Evolutionary conservation across 139 green algal genomes (phyloP).

Genomic region (Picochlorum sp.): DNA sequence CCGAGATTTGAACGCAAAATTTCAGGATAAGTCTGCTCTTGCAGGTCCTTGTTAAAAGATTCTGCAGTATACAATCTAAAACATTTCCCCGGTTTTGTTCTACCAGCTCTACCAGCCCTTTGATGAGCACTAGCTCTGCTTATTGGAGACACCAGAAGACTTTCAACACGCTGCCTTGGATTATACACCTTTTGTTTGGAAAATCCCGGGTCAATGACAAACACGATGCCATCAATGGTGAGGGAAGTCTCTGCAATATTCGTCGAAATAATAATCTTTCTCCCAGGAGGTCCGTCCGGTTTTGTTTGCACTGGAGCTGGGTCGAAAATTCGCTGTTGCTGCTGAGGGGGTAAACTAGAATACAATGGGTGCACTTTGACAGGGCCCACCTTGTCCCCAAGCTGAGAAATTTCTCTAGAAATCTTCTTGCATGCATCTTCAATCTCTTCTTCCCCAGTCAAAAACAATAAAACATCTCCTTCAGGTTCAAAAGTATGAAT

Average conservation of each 20-base stretch:
- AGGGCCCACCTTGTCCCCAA: slow-evolving; percentile 55
- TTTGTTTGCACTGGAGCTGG: slow-evolving; percentile 46
- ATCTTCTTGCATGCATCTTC: slow-evolving; percentile 76
- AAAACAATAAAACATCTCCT: slow-evolving; percentile 94
- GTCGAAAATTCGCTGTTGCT: slow-evolving; percentile 98
- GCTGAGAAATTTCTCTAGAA: slow-evolving; percentile 14
- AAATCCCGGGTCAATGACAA: slow-evolving; percentile 94
- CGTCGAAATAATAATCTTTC: slow-evolving; percentile 97
- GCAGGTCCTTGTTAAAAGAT: slow-evolving; percentile 92
- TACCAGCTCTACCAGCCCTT: slow-evolving; percentile 85
- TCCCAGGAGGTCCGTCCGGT: slow-evolving; percentile 59
- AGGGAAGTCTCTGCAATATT: slow-evolving; percentile 99
- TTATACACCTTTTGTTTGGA: slow-evolving; percentile 99
- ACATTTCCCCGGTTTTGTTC: slow-evolving; percentile 96
- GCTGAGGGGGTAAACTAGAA: slow-evolving; percentile 87
- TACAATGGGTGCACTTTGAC: slow-evolving; percentile 95
- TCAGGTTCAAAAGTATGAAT: slow-evolving; percentile 81
- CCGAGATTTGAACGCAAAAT: slow-evolving; percentile 97
- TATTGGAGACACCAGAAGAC: slow-evolving; percentile 96
- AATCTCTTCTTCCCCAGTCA: slow-evolving; percentile 99
- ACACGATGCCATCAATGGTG: slow-evolving; percentile 99
- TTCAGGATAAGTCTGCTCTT: slow-evolving; percentile 99
- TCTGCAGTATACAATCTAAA: slow-evolving; percentile 96
- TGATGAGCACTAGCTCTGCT: slow-evolving; percentile 90
- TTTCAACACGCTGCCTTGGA: slow-evolving; percentile 92